Evolutionary conservation across 2,329 filamentous ascomycete species (phyloP), one percentile per base, ranked within the genome.

Genomic region (Penicillium capsulatum): DNA sequence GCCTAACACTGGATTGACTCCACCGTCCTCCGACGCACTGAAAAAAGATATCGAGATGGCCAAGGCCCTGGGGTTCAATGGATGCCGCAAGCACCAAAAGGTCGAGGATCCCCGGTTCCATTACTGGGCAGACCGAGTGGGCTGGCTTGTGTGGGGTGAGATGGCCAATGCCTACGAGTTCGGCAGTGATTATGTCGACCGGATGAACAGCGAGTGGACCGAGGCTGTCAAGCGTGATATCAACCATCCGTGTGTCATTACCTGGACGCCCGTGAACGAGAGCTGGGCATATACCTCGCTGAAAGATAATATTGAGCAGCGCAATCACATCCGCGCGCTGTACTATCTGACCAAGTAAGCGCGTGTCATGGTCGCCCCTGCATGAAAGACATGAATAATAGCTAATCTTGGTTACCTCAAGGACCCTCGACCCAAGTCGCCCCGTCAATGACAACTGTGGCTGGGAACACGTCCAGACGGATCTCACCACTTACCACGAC

Each of bases 401-500:
- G 31, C 5, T 17, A 17, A 32, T 15, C 11, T 7, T 27, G n/a
- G n/a, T 6, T 15, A 4, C 14, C n/a, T n/a, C 32, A 68, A 22
- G 68, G 53, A 71, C 71, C 0, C 68, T 84, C 2, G 81, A 85
- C 47, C 70, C 76, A 1, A 82, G 76, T 0, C 66, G 81, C 4
- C 79, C 79, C 11, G 71, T 85, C 54, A 85, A 84, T 53, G 81
- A 84, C 59, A 84, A 85, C 60, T 84, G 81, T 48, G 81, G 81
- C 22, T 84, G 81, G 81, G 80, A 84, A 54, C 80, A 84, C 47
- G 79, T 84, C 4, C 51, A 69, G 8, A 81, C 77, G 0, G 81
- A 84, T 49, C 64, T 84, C 2, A 78, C 76, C 16, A 83, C 81
- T 0, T 85, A 81, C 66, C 81, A 84, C 57, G 80, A 84, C 59